These are phyloP conservation scores for Blyttiomyces sp. DNA, from an alignment of 371 early-diverging fungal species.

Conservation along the genomic window DNA sequence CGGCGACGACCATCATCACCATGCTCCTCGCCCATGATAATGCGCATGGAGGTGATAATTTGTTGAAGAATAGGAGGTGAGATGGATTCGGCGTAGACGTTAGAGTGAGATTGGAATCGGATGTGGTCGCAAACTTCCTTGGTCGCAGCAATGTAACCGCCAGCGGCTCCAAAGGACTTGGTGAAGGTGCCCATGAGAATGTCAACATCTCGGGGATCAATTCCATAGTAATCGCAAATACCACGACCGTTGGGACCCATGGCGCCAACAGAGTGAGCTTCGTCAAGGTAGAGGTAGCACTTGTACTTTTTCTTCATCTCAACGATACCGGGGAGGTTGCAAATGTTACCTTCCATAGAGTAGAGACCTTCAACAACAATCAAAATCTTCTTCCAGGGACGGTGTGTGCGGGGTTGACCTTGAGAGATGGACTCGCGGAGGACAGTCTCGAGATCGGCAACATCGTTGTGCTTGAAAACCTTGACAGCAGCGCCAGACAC, in stretches of 20 bases:
- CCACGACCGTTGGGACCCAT: slow-evolving; percentile 77
- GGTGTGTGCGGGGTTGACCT: slow-evolving; percentile 98
- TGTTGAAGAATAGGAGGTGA: slow-evolving; percentile 91
- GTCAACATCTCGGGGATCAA: slow-evolving; percentile 91
- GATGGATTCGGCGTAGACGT: slow-evolving; percentile 93
- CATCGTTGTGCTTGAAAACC: slow-evolving; percentile 95
- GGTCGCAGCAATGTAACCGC: slow-evolving; percentile 38
- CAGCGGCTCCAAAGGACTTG: slow-evolving; percentile 98
- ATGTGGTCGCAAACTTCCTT: slow-evolving; percentile 84
- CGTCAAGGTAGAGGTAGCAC: slow-evolving; percentile 98
- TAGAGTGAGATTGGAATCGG: slow-evolving; percentile 75
- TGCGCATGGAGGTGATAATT: slow-evolving; percentile 81
- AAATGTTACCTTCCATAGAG: slow-evolving; percentile 98
- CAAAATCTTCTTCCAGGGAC: slow-evolving; percentile 98
- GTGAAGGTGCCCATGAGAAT: slow-evolving; percentile 99
- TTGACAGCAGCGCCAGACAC: slow-evolving; percentile 93
- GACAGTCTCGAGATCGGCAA: slow-evolving; percentile 77
- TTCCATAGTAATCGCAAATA: slow-evolving; percentile 91
- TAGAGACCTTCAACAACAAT: slow-evolving; percentile 98
- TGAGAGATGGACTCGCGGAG: slow-evolving; percentile 93
- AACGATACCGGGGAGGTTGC: slow-evolving; percentile 86
- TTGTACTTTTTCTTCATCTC: slow-evolving; percentile 94
- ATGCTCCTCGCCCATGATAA: slow-evolving; percentile 88
- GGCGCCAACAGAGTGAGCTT: slow-evolving; percentile 99
- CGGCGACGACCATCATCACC: slow-evolving; percentile 75